Conservation (phyloP, 1,284 basidiomycete genomes). For the Cutaneotrichosporon sp. region DNA sequence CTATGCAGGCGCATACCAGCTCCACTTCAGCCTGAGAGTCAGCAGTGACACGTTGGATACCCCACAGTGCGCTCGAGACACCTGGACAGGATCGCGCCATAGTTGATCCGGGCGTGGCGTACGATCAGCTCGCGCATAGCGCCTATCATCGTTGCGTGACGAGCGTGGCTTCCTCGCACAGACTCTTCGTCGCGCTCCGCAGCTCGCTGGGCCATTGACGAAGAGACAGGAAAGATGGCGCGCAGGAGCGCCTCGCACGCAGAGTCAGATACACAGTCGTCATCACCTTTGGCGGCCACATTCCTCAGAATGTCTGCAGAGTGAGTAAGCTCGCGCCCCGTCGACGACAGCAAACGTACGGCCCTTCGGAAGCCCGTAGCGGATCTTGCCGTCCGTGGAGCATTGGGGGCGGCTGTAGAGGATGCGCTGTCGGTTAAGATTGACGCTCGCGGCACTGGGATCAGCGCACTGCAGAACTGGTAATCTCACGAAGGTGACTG, state of each 20-base stretch:
- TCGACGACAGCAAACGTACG: slow-evolving; percentile 27
- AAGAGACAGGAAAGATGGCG: slow-evolving; percentile 8
- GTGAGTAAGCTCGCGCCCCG: not conserved
- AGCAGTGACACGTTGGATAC: not conserved
- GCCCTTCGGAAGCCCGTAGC: slow-evolving; percentile 35
- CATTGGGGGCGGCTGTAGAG: slow-evolving; percentile 41
- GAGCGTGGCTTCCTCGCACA: not conserved
- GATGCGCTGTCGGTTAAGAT: slow-evolving; percentile 21
- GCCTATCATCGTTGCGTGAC: not conserved
- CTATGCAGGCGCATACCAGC: slow-evolving; percentile 1
- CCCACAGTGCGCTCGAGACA: slow-evolving; percentile 14
- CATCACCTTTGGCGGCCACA: not conserved
- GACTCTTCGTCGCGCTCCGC: no score
- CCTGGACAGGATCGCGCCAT: slow-evolving; percentile 11
- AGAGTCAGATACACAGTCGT: not conserved
- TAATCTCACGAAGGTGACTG: no score
- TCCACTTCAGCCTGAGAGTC: slow-evolving; percentile 11
- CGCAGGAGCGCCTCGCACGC: slow-evolving; percentile 6
- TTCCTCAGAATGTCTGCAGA: slow-evolving; percentile 38
- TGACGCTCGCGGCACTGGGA: slow-evolving; percentile 1
- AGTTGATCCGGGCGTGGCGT: slow-evolving; percentile 23
- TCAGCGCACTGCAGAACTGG: not conserved
- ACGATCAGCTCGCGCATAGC: slow-evolving; percentile 26
- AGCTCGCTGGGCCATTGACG: not conserved
- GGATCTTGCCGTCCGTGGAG: slow-evolving; percentile 11